Evolutionary conservation across 148 eudicot genomes (phyloP), one percentile per base, ranked within the genome.

Genomic region (Gaultheria prostrata): DNA sequence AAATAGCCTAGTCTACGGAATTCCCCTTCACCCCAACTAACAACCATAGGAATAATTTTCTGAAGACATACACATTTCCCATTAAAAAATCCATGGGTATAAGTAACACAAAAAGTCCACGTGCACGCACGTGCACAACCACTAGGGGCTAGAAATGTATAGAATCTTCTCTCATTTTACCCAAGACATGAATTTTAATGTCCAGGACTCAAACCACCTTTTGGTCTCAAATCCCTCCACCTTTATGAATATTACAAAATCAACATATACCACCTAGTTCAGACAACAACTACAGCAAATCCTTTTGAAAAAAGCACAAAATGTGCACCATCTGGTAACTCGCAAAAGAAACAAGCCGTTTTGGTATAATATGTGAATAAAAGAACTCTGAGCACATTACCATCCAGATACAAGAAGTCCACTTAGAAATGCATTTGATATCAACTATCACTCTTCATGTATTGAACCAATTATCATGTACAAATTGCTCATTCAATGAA

Each of bases 231-330:
- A 48, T n/a, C 32, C 56, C 24, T 76, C 32, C 53, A 75, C 51
- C 53, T 45, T 45, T 75, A 75, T 46, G 26, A 46, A 43, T 14
- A 61, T 15, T 48, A 3, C 30, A 39, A 80, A 61, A 39, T n/a
- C 21, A 30, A 43, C 28, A 63, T 20, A n/a, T 5, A 46, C 71
- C 17, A 18, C 73, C 14, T 45, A 26, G 20, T 5, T 4, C 18
- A 63, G 15, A 67, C 1, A 26, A 59, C 8, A 43, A n/a, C 30
- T 45, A 80, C 39, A 7, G 30, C 5, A 5, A 43, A 63, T 0
- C 54, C 73, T 17, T 43, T 80, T 26, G 17, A 59, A 39, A 43
- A n/a, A 80, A 51, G 13, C 33, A 61, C 82, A 63, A 21, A 80
- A n/a, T 18, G 30, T n/a, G n/a, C 24, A 56, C 28, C 28, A 6